A percentile compares a stretch with the other conserved stretches of the same genome.
Conservation (phyloP, 164 flowering plant genomes). For the Berberis thunbergii region DNA sequence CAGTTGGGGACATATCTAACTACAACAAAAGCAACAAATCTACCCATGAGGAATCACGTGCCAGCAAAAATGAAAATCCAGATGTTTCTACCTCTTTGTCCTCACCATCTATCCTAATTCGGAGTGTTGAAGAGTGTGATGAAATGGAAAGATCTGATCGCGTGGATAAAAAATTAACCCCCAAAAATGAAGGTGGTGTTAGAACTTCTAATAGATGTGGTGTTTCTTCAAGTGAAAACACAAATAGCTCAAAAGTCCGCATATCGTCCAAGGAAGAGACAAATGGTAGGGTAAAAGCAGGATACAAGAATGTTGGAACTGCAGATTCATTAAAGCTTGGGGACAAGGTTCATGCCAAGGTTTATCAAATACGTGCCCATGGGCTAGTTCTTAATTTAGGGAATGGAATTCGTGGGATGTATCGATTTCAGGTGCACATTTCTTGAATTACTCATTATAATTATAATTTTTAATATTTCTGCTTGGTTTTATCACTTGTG, state of each 20-base stretch:
- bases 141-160: conserved; percentile 41
- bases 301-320: conserved; percentile 14
- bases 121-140: conserved; percentile 91
- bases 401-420: conserved; percentile 75
- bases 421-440: conserved; percentile 62
- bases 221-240: conserved; percentile 4
- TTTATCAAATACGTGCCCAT: conserved; percentile 62
- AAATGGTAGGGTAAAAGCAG: conserved; percentile 13
- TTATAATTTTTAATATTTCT: background rate
- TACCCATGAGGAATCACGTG: conserved; percentile 14
- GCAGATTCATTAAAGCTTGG: conserved; percentile 60
- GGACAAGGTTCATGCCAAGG: conserved; percentile 46
- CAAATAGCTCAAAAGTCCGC: conserved; percentile 11
- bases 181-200: conserved; percentile 9
- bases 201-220: conserved; percentile 9
- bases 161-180: conserved; percentile 4
- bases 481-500: background rate
- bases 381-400: conserved; percentile 90
- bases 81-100: conserved; percentile 15
- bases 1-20: conserved; percentile 19
- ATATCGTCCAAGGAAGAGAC: background rate
- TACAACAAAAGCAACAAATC: conserved; percentile 21
- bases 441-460: background rate
- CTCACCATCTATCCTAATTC: conserved; percentile 48
- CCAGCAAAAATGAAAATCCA: conserved; percentile 14